Evolutionary conservation across 2,329 filamentous ascomycete species (phyloP).

Genomic region (Aspergillus brasiliensis): DNA sequence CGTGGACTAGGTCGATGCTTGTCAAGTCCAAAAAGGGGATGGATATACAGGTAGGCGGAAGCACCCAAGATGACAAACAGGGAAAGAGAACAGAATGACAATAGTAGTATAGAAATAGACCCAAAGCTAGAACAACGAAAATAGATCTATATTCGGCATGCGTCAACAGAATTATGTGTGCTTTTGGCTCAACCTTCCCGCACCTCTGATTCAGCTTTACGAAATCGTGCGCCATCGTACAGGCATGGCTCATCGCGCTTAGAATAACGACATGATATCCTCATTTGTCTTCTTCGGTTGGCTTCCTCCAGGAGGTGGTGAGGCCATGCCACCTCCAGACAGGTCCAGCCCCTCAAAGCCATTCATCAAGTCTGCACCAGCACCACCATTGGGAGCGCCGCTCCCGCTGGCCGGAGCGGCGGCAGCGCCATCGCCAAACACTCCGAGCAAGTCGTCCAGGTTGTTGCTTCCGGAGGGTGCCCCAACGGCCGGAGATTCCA

Average conservation of each 20-base stretch:
- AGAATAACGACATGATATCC: conserved; percentile 60
- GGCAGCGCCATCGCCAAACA: conserved; percentile 59
- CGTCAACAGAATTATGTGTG: conserved; percentile 7
- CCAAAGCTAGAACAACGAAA: not conserved
- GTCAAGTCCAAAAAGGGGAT: not conserved
- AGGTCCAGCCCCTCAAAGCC: conserved; percentile 84
- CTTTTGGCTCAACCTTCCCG: not conserved
- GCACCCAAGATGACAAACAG: not conserved
- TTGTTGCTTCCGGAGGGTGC: conserved; percentile 53
- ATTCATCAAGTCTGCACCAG: conserved; percentile 66
- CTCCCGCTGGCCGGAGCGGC: conserved; percentile 36
- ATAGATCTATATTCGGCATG: conserved; percentile 4
- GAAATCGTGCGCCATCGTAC: not conserved
- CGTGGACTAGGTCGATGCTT: not conserved
- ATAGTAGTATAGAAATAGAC: not conserved
- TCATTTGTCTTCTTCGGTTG: conserved; percentile 55
- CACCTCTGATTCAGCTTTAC: not conserved
- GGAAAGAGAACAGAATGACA: not conserved
- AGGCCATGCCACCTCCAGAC: conserved; percentile 49
- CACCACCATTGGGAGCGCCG: conserved; percentile 30
- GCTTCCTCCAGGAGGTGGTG: conserved; percentile 26
- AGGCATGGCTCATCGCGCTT: conserved; percentile 16
- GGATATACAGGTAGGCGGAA: conserved; percentile 10
- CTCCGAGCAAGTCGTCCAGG: conserved; percentile 79
- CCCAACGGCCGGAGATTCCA: conserved; percentile 47